Evolutionary conservation across 805 yeast species (phyloP), one percentile per base, ranked within the genome.

Genomic region (Candida schatavii): DNA sequence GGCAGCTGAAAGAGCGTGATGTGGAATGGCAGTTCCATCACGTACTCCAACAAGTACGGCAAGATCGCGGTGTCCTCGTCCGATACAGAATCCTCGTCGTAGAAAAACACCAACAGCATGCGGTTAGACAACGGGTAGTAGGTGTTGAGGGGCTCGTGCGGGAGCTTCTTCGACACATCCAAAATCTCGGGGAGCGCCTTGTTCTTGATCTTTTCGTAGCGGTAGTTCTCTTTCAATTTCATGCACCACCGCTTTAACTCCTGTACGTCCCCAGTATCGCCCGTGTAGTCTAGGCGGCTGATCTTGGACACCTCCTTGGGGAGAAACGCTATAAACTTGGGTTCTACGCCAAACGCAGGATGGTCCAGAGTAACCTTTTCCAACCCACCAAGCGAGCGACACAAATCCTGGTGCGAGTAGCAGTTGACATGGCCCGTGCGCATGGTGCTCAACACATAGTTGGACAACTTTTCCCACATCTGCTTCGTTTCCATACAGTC

Each of bases 11-110:
- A 78, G 5, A 86, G 52, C 46, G 72, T 68, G 5, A 81, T 68
- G 49, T 83, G 75, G 44, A 70, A 64, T 1, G 83, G 81, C 9
- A 82, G 59, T 42, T 76, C 69, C 45, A 85, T 77, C 17, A 83
- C 62, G 10, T 79, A 80, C 41, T 82, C 85, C 33, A 82, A 58
- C 33, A 86, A 50, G 49, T 81, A 75, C 4, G 83, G 80, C 44
- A 86, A 63, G 4, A 84, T 59, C 22, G 75, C 75, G 47, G 72
- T 74, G 59, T 86, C 93, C 55, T 86, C 93, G 2, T 68, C 70
- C 1, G 79, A 68, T 4, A 65, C 64, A 0, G 78, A 65, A 15
- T 72, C 70, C n/a, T 61, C 60, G 43, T 80, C 82, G 52, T 72
- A 77, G 36, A 69, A 62, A 48, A 74, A 81, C 3, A 83, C 71